Evolutionary conservation across 306 rosid species (phyloP).

Genomic region (Urtica urens): DNA sequence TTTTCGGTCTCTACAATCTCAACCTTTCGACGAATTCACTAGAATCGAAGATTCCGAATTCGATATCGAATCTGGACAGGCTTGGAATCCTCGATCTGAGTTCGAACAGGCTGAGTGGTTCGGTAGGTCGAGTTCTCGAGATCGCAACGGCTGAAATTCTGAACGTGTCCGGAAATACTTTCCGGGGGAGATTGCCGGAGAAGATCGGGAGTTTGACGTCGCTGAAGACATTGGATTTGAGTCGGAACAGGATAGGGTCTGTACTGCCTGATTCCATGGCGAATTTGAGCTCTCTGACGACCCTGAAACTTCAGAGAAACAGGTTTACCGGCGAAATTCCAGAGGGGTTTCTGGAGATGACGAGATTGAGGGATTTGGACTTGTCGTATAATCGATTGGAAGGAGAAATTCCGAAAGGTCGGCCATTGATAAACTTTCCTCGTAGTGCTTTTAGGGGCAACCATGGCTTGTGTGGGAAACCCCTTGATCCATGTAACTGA

Average conservation of each 20-base stretch:
- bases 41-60: conserved; percentile 38
- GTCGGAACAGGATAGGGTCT: conserved; percentile 34
- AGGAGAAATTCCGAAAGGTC: conserved; percentile 61
- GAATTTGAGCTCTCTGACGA: conserved; percentile 36
- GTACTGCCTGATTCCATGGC: conserved; percentile 39
- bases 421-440: conserved; percentile 49
- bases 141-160: conserved; percentile 38
- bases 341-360: conserved; percentile 37
- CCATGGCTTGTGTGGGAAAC: conserved; percentile 63
- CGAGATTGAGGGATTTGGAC: conserved; percentile 36
- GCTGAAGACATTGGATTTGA: conserved; percentile 47
- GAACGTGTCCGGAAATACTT: conserved; percentile 45
- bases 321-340: conserved; percentile 48
- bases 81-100: conserved; percentile 56
- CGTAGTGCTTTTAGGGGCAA: conserved; percentile 45
- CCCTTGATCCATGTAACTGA: conserved; percentile 46
- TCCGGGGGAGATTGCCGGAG: conserved; percentile 36
- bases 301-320: conserved; percentile 50
- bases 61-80: conserved; percentile 28
- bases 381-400: conserved; percentile 50
- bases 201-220: conserved; percentile 30
- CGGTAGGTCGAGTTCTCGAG: conserved; percentile 25
- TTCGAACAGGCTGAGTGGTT: conserved; percentile 52
- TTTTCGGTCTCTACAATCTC: conserved; percentile 35
- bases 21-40: conserved; percentile 58